Evolutionary conservation across 148 eudicot species (phyloP).

Genomic region (Persicaria tinctoria): DNA sequence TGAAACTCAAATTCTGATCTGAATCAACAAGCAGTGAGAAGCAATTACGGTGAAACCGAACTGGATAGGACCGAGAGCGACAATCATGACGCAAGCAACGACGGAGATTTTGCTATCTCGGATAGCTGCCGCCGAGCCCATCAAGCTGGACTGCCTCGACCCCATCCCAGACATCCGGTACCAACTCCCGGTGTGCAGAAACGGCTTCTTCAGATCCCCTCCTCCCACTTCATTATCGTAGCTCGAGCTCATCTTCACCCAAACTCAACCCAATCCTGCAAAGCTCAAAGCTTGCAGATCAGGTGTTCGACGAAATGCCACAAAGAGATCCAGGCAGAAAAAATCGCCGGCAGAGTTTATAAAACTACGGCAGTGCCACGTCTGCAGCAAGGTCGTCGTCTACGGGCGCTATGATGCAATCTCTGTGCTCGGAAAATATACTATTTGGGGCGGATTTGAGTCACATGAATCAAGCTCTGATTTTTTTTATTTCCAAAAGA

Average conservation of each 20-base stretch:
- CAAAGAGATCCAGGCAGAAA: neutral
- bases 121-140: conserved; percentile 69
- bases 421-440: no score
- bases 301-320: conserved; percentile 10
- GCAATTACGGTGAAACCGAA: conserved; percentile 87
- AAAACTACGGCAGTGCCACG: no score
- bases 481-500: no score
- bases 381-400: no score
- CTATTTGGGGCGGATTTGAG: no score
- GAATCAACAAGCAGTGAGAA: neutral
- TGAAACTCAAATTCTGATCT: neutral
- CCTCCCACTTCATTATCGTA: conserved; percentile 53
- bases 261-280: neutral
- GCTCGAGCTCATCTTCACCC: conserved; percentile 51
- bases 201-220: conserved; percentile 75
- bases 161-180: conserved; percentile 93
- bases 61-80: conserved; percentile 92
- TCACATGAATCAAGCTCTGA: no score
- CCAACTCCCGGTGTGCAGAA: conserved; percentile 96
- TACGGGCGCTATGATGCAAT: no score
- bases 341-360: neutral
- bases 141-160: conserved; percentile 77
- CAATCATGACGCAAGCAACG: conserved; percentile 84
- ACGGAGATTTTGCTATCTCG: conserved; percentile 80
- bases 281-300: neutral